Base-by-base conservation (phyloP, 441 rosid species). In the Euphorbia schlechtendalii region DNA sequence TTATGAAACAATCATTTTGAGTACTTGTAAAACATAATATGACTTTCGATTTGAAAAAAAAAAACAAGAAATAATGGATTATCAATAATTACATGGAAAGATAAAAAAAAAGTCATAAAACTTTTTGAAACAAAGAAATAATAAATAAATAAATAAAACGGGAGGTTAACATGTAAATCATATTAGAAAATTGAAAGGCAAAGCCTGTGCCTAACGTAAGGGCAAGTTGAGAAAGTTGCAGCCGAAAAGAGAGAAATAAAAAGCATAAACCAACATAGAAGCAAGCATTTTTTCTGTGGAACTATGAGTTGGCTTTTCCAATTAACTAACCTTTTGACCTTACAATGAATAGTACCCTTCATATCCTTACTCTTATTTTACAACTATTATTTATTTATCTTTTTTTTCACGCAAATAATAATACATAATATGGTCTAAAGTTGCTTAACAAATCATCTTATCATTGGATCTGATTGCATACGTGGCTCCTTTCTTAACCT, bases 401-500 rank as follows among this genome's bases (percentile, higher is more conserved):
- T 6, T 34, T 34, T 7, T 9, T 32, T 58, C n/a, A n/a, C n/a
- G 3, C 10, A 10, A n/a, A 15, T 18, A 1, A 41, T 8, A n/a
- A 8, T 13, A 0, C 10, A 36, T 30, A 8, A 12, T 28, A 13
- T 15, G 34, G 36, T n/a, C 36, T 4, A 43, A 8, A 25, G 17
- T 46, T 62, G 6, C 21, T 18, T 53, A 17, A 49, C 41, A 30
- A 45, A 28, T 25, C 2, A 59, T 38, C 7, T 27, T 0, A 8
- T 14, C 2, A 15, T 5, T 18, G 10, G 12, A 73, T 78, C 77
- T 5, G 43, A 62, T 65, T 21, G 15, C 36, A 27, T 59, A 62
- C 61, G 77, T 68, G 79, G 52, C 38, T 63, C 5, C 65, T 45
- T 71, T 17, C 15, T 12, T 7, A n/a, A 55, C 79, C 56, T 21